A percentile compares a stretch with the other conserved stretches of the same genome.
Evolutionary conservation across 2,329 filamentous ascomycete species (phyloP).

Genomic region (Pseudohalonectria lignicola): DNA sequence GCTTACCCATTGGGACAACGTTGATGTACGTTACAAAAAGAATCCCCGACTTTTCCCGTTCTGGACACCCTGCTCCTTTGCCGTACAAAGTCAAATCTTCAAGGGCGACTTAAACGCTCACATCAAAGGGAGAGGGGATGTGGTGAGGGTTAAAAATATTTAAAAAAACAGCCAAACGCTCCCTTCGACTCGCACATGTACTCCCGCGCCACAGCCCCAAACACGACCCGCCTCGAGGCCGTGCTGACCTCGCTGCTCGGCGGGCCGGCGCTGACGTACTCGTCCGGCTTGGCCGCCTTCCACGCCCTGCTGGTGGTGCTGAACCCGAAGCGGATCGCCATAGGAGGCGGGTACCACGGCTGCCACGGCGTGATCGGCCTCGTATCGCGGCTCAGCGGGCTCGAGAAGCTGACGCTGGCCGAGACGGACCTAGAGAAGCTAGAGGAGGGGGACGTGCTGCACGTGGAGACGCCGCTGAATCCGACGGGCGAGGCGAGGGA

Average conservation of each 20-base stretch:
- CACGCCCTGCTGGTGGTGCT: conserved; percentile 77
- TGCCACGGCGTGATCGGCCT: conserved; percentile 77
- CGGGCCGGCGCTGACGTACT: conserved; percentile 64
- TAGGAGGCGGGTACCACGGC: conserved; percentile 83
- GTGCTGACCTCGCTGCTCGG: conserved; percentile 65
- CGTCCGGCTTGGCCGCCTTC: conserved; percentile 78
- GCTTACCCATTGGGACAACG: conserved; percentile 41
- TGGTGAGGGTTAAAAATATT: too few species aligned
- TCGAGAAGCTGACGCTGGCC: conserved; percentile 61
- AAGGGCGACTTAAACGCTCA: too few species aligned
- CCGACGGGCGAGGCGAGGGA: conserved; percentile 73
- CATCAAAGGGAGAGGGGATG: too few species aligned
- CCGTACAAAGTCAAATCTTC: too few species aligned
- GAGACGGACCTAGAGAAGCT: conserved; percentile 41
- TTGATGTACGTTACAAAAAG: conserved; percentile 43
- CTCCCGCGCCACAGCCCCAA: conserved; percentile 70
- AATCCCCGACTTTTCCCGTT: too few species aligned
- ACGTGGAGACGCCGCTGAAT: conserved; percentile 90
- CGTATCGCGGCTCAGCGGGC: conserved; percentile 62
- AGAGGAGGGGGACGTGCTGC: conserved; percentile 69
- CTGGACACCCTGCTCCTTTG: too few species aligned
- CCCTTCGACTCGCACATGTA: conserved; percentile 63
- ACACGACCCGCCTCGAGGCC: conserved; percentile 74
- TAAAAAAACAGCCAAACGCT: conserved; percentile 24
- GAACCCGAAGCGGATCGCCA: conserved; percentile 71